Conservation (phyloP, 768 basidiomycete species). For the Crucibulum laeve region DNA sequence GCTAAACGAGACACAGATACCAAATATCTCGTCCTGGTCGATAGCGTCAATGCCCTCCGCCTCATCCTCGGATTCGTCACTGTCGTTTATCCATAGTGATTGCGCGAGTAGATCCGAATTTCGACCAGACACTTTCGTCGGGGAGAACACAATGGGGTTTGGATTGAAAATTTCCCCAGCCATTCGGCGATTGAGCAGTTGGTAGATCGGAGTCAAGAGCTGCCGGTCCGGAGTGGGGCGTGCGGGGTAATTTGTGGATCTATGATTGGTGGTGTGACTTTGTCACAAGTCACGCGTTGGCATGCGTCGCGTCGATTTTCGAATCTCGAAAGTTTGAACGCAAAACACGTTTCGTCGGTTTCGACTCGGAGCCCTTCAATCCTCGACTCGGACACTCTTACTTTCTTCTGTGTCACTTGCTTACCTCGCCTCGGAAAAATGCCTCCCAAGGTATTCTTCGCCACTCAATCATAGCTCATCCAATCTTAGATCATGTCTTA, state of each 20-base stretch:
- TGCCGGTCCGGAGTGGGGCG: too few relatives aligned
- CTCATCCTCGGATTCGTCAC: constrained; percentile 39
- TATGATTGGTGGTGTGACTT: background rate
- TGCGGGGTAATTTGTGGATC: too few relatives aligned
- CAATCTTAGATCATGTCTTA: background rate
- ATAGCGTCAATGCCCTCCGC: constrained; percentile 64
- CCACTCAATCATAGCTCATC: background rate
- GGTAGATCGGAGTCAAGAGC: constrained; percentile 10
- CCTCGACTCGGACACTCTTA: too few relatives aligned
- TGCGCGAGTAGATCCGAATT: constrained; percentile 35
- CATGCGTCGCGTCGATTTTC: background rate
- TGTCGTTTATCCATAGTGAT: constrained; percentile 62
- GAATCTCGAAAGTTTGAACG: background rate
- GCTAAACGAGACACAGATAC: constrained; percentile 33
- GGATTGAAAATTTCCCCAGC: constrained; percentile 73
- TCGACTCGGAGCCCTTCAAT: too few relatives aligned
- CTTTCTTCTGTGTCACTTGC: background rate
- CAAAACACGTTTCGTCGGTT: too few relatives aligned
- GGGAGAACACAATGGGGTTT: constrained; percentile 79
- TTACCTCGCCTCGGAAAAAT: constrained; percentile 14
- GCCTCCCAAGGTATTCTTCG: constrained; percentile 30
- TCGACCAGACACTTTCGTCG: constrained; percentile 41
- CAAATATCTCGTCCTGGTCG: constrained; percentile 91
- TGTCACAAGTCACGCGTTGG: background rate
- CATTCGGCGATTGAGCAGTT: too few relatives aligned